phyloP scores from a whole-genome alignment of 371 early-diverging fungal genomes.

The Lichtheimia corymbifera region DNA sequence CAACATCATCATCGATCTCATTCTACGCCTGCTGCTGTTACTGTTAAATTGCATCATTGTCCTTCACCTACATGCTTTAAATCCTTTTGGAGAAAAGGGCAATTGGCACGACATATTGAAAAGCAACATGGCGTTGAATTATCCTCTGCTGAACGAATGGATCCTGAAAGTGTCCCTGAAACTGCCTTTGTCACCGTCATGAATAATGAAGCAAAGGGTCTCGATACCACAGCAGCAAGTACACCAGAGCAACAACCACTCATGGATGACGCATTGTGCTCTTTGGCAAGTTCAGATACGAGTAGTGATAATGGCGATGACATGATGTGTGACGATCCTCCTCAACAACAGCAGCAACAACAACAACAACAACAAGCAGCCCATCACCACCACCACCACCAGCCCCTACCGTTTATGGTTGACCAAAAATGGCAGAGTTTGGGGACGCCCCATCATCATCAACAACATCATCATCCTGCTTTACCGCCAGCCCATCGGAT shows the following conservation, averaged over 20 bases:
- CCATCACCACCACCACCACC: background rate
- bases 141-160: conserved; percentile 3
- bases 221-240: background rate
- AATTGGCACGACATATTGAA: conserved; percentile 45
- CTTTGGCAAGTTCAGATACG: background rate
- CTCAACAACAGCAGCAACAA: background rate
- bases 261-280: background rate
- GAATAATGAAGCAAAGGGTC: background rate
- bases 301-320: conserved; percentile 12
- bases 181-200: background rate
- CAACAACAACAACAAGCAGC: background rate
- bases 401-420: background rate
- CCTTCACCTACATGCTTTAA: conserved; percentile 41
- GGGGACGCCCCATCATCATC: conserved; percentile 1
- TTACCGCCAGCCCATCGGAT: conserved; percentile 1
- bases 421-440: conserved; percentile 10
- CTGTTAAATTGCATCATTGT: conserved; percentile 41
- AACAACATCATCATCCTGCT: background rate
- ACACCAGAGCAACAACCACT: background rate
- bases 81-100: conserved; percentile 49
- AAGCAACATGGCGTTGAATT: conserved; percentile 18
- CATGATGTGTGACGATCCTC: background rate
- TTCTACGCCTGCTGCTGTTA: conserved; percentile 9
- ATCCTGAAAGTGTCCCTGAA: conserved; percentile 16
- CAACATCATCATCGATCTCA: conserved; percentile 1